Evolutionary conservation across 108 stramenopile genomes (phyloP), one percentile per base, ranked within the genome.

Genomic region (Fragilaria crotonensis): DNA sequence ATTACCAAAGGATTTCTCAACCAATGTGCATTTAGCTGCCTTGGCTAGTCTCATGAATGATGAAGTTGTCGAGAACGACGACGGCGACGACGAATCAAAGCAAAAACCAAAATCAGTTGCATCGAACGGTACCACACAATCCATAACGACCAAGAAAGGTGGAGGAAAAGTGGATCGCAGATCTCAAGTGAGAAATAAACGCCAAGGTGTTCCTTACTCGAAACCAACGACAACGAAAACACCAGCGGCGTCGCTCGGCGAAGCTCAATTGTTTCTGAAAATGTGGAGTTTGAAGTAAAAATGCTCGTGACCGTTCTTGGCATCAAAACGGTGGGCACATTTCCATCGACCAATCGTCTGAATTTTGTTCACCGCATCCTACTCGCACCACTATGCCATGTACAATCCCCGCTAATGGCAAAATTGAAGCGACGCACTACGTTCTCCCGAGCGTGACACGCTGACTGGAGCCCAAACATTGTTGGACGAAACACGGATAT

Each of bases 251-350:
- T 62, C 83, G 0, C 26, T 86, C n/a, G 79, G 81, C 22, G 89
- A 90, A 63, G 81, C 81, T 14, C 83, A 82, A 32, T 57, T 90
- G 25, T 90, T 90, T 77, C 56, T 90, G 66, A 82, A 78, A 19
- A 70, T 90, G 75, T 90, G 89, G 89, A 90, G 82, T 57, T 33
- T 81, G 47, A 82, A 52, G 23, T 19, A n/a, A n/a, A n/a, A n/a
- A n/a, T n/a, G n/a, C n/a, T n/a, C n/a, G n/a, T n/a, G n/a, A n/a
- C n/a, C n/a, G n/a, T n/a, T n/a, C n/a, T n/a, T n/a, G n/a, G n/a
- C n/a, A n/a, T n/a, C n/a, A n/a, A n/a, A n/a, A n/a, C n/a, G n/a
- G n/a, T n/a, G n/a, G n/a, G n/a, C n/a, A n/a, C n/a, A n/a, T n/a
- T n/a, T n/a, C n/a, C n/a, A n/a, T n/a, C n/a, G n/a, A n/a, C n/a